Percentiles rank a stretch among this genome's conserved stretches.
phyloP scores from a whole-genome alignment of 1,284 basidiomycete genomes.

The Ceratobasidium sp. region DNA sequence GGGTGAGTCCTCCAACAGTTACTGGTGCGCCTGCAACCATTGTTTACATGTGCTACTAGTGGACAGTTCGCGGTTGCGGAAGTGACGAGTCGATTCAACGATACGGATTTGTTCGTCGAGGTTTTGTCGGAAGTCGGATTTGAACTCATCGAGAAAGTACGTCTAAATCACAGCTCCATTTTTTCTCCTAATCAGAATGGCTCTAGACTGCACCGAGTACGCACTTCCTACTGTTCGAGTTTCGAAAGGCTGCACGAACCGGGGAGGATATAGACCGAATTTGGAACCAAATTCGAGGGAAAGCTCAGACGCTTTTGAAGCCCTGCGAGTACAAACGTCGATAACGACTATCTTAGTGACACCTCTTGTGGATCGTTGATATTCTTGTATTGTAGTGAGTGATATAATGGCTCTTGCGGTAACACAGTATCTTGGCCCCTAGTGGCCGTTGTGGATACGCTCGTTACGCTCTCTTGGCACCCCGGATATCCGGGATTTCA shows the following conservation, averaged over 20 bases:
- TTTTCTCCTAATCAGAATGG: constrained; percentile 32
- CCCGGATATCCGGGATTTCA: no score
- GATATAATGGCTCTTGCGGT: no score
- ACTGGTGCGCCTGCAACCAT: background rate
- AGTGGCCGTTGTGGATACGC: no score
- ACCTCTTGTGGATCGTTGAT: no score
- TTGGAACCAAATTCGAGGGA: constrained; percentile 71
- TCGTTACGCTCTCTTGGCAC: no score
- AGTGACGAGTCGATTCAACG: constrained; percentile 88
- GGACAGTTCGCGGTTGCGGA: constrained; percentile 95
- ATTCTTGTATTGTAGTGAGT: no score
- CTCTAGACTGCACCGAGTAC: constrained; percentile 80
- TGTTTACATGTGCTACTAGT: constrained; percentile 29
- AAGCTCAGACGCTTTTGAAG: constrained; percentile 75
- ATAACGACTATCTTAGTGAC: constrained; percentile 53
- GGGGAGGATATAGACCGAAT: constrained; percentile 58
- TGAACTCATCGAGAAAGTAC: constrained; percentile 75
- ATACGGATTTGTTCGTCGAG: constrained; percentile 77
- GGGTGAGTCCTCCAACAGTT: constrained; percentile 66
- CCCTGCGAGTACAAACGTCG: constrained; percentile 98
- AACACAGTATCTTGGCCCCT: no score
- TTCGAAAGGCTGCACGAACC: constrained; percentile 70
- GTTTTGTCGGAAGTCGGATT: constrained; percentile 85
- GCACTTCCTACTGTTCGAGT: constrained; percentile 90
- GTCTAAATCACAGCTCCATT: constrained; percentile 44